A percentile compares a stretch with the other conserved stretches of the same genome.
These are phyloP conservation scores for Podospora pseudoanserina DNA, from an alignment of 495 filamentous ascomycete species.

Conservation along the genomic window DNA sequence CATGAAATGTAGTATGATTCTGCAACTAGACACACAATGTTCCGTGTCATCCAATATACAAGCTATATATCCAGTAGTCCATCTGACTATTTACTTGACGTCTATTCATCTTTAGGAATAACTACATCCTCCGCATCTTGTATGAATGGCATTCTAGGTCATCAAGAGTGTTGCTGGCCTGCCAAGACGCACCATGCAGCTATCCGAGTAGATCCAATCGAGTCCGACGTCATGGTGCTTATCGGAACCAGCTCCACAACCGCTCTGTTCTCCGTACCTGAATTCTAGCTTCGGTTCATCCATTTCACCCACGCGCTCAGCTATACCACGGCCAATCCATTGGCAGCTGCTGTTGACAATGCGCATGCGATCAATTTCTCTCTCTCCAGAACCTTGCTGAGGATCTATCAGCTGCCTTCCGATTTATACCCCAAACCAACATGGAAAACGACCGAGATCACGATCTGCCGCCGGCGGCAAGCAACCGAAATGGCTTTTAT, in stretches of 20 bases:
- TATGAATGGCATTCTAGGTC: too few relatives aligned
- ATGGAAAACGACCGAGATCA: conserved; percentile 31
- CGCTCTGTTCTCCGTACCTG: not conserved
- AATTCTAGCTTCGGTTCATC: not conserved
- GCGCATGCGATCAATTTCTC: not conserved
- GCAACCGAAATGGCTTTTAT: conserved; percentile 42
- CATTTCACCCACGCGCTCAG: not conserved
- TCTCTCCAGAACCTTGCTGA: not conserved
- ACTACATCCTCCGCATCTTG: not conserved
- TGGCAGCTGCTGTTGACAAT: not conserved
- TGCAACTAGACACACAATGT: not conserved
- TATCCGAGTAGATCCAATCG: not conserved
- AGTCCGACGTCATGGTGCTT: conserved; percentile 26
- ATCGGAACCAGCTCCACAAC: conserved; percentile 16
- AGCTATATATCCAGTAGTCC: not conserved
- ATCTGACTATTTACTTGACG: too few relatives aligned
- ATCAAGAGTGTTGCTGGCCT: not conserved
- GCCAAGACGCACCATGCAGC: not conserved
- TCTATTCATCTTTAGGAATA: not conserved
- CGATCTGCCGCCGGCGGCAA: conserved; percentile 26
- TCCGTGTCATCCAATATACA: not conserved
- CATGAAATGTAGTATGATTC: not conserved
- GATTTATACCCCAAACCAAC: conserved; percentile 2
- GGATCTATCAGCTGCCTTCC: conserved; percentile 13
- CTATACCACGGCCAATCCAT: not conserved